These are phyloP conservation scores for Colletotrichum liaoningense DNA, from an alignment of 2,329 filamentous ascomycete species.

Conservation along the genomic window DNA sequence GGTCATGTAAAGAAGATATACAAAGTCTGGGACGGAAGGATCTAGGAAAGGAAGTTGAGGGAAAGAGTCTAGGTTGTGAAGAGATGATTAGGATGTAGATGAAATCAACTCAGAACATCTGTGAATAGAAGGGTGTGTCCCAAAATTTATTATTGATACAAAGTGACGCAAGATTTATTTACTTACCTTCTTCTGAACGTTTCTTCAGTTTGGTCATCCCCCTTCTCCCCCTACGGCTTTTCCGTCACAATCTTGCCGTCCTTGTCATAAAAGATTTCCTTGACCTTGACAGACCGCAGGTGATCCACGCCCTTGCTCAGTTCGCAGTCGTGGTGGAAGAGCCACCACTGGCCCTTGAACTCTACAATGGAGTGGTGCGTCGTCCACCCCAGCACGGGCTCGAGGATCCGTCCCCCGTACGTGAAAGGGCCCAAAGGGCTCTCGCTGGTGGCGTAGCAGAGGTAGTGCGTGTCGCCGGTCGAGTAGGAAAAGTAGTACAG, in stretches of 20 bases:
- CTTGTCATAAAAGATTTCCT: constrained; percentile 78
- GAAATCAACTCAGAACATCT: background rate
- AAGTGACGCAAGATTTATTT: background rate
- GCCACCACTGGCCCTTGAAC: constrained; percentile 76
- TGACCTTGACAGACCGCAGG: constrained; percentile 78
- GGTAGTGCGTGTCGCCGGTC: constrained; percentile 81
- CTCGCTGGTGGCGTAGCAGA: constrained; percentile 75
- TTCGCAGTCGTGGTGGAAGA: constrained; percentile 82
- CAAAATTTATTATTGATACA: too few species aligned
- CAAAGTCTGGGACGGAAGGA: background rate
- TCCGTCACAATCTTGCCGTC: constrained; percentile 69
- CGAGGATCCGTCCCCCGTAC: constrained; percentile 76
- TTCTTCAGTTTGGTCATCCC: too few species aligned
- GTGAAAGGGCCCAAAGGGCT: constrained; percentile 78
- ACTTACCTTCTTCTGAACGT: background rate
- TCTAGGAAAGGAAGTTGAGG: background rate
- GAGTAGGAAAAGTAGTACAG: constrained; percentile 83
- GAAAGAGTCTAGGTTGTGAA: background rate
- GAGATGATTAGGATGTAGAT: background rate
- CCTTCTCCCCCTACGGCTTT: constrained; percentile 43
- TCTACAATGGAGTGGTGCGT: constrained; percentile 85
- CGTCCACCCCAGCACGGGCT: constrained; percentile 84
- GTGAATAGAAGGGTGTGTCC: background rate
- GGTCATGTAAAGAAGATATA: background rate
- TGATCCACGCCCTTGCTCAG: constrained; percentile 77